Conservation (phyloP, 345 rosid genomes). For the Draba incana region DNA sequence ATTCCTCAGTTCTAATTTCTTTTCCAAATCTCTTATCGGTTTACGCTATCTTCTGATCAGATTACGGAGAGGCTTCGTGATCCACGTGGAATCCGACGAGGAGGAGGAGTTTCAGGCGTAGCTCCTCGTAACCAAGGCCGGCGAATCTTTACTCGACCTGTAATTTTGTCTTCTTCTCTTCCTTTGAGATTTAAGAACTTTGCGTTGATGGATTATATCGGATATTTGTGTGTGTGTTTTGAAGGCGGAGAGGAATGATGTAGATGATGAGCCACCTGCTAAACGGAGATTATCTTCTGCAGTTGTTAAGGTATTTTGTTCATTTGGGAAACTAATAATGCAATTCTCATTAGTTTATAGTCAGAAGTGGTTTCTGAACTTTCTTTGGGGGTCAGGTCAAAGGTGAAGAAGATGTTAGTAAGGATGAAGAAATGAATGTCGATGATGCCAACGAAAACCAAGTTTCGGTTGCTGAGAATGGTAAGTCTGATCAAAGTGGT, state of each 20-base stretch:
- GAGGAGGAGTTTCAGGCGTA: constrained; percentile 61
- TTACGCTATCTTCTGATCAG: constrained; percentile 42
- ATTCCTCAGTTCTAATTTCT: not conserved
- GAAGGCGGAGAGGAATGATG: constrained; percentile 74
- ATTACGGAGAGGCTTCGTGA: constrained; percentile 90
- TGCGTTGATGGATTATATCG: not conserved
- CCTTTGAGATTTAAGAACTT: not conserved
- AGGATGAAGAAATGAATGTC: constrained; percentile 42
- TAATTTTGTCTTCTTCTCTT: constrained; percentile 30
- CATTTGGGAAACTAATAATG: constrained; percentile 14
- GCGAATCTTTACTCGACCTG: constrained; percentile 69
- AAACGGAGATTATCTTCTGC: constrained; percentile 89
- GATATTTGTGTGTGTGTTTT: constrained; percentile 17
- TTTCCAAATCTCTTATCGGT: not conserved
- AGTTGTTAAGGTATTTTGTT: constrained; percentile 73
- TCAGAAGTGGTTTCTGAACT: not conserved
- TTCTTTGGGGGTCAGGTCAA: constrained; percentile 44
- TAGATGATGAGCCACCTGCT: constrained; percentile 83
- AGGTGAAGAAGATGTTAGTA: constrained; percentile 66
- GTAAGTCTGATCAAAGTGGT: constrained; percentile 39
- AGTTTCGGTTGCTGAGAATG: constrained; percentile 43
- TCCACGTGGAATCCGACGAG: constrained; percentile 96
- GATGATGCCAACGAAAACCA: constrained; percentile 43
- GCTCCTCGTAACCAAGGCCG: constrained; percentile 69
- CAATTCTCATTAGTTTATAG: constrained; percentile 9